Evolutionary conservation across 495 filamentous ascomycete species (phyloP).

Genomic region (Glonium stellatum): DNA sequence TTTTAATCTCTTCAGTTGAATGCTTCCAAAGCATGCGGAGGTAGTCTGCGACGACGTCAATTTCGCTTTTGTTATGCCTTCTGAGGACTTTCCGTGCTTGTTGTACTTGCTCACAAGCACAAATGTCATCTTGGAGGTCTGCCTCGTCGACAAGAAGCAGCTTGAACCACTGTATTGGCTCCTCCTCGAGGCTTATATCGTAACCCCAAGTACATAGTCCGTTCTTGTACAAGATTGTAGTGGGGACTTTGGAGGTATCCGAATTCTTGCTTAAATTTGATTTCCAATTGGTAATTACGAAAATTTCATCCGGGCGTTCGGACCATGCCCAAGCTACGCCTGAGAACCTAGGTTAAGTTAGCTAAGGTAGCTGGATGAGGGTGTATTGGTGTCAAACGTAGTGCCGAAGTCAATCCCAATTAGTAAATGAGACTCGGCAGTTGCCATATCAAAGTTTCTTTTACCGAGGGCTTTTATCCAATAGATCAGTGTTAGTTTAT

Average conservation of each 20-base stretch:
- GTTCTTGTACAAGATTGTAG: slow-evolving; percentile 8
- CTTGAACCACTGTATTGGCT: slow-evolving; percentile 17
- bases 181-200: slow-evolving; percentile 4
- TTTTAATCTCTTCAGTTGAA: slow-evolving; percentile 6
- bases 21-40: slow-evolving; percentile 16
- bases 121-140: slow-evolving; percentile 2
- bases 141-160: slow-evolving; percentile 9
- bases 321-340: slow-evolving; percentile 15
- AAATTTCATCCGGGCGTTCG: slow-evolving; percentile 4
- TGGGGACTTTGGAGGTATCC: slow-evolving; percentile 11
- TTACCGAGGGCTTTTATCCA: no score
- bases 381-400: slow-evolving; percentile 1
- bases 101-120: neutral
- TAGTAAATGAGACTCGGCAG: no score
- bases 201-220: slow-evolving; percentile 9
- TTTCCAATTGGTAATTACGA: slow-evolving; percentile 13
- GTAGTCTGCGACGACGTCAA: slow-evolving; percentile 17
- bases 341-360: slow-evolving; percentile 8
- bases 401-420: slow-evolving; percentile 26
- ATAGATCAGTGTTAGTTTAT: no score
- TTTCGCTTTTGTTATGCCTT: neutral
- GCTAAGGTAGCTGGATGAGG: neutral
- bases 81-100: slow-evolving; percentile 4
- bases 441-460: no score
- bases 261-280: neutral